phyloP scores from a whole-genome alignment of 1,284 basidiomycete species.

The Cutaneotrichosporon spelunceum region DNA sequence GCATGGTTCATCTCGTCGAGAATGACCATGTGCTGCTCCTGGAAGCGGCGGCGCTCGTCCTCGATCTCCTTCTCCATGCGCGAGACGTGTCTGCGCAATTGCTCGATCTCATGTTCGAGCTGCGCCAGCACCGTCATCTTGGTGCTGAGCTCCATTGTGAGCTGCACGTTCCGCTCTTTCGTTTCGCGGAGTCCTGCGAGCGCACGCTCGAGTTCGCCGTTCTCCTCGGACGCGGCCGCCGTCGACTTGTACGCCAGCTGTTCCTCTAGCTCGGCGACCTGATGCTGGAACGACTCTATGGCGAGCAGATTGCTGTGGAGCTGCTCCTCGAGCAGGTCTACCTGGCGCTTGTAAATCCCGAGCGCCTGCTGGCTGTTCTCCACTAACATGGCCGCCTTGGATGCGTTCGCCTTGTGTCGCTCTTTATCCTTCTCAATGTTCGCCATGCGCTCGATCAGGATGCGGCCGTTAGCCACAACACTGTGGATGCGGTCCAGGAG shows the following conservation, averaged over 20 bases:
- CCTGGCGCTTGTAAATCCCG: constrained; percentile 72
- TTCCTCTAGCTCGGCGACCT: neutral
- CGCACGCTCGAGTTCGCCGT: constrained; percentile 40
- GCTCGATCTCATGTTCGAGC: constrained; percentile 40
- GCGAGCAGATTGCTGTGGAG: constrained; percentile 59
- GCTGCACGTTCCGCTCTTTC: constrained; percentile 61
- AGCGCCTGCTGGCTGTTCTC: constrained; percentile 70
- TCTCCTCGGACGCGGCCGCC: neutral
- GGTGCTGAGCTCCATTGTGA: constrained; percentile 60
- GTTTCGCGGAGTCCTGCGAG: constrained; percentile 63
- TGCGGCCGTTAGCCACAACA: constrained; percentile 72
- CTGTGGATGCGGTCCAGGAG: constrained; percentile 73
- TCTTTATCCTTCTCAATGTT: constrained; percentile 82
- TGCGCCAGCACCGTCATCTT: constrained; percentile 68
- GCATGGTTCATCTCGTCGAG: constrained; percentile 52
- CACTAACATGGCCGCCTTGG: constrained; percentile 80
- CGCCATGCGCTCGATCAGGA: constrained; percentile 74
- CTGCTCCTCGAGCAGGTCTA: neutral
- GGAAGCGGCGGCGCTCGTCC: constrained; percentile 39
- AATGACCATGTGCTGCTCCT: constrained; percentile 47
- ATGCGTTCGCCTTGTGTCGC: constrained; percentile 81
- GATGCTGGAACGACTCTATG: constrained; percentile 77
- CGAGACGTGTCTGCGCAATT: constrained; percentile 31
- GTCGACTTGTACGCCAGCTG: constrained; percentile 1
- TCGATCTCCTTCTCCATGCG: constrained; percentile 42